Conservation (phyloP, 2,329 filamentous ascomycete species). For the Byssothecium circinans region DNA sequence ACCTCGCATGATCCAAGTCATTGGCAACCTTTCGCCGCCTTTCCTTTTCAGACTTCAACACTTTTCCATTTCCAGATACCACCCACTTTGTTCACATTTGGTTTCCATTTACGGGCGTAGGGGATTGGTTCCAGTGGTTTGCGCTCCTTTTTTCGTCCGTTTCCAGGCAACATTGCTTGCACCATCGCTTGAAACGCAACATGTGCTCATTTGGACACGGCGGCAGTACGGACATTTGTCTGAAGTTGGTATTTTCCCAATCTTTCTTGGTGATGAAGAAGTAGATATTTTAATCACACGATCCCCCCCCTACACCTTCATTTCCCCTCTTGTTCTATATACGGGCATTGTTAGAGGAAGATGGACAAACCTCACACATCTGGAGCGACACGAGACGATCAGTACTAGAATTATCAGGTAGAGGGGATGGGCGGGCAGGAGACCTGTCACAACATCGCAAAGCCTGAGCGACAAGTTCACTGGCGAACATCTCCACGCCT, state of each 20-base stretch:
- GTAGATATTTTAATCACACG: constrained; percentile 7
- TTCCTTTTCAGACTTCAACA: not conserved
- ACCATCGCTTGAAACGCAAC: no score
- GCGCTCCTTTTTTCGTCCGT: no score
- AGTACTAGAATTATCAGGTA: no score
- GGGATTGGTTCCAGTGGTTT: not conserved
- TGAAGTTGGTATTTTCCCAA: not conserved
- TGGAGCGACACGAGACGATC: not conserved
- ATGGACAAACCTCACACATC: not conserved
- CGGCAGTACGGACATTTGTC: not conserved
- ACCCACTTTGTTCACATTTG: not conserved
- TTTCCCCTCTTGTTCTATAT: not conserved
- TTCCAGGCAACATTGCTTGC: no score
- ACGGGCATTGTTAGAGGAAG: not conserved
- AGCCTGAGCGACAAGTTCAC: no score
- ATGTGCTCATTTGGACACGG: no score
- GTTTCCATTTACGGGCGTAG: not conserved
- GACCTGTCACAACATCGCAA: no score
- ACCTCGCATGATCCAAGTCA: not conserved
- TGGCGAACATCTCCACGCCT: no score
- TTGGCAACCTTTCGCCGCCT: not conserved
- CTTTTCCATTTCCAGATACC: not conserved
- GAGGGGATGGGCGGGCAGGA: not conserved
- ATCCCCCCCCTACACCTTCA: not conserved
- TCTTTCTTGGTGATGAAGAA: not conserved